These are phyloP conservation scores for Ogataea methanolica DNA, from an alignment of 805 yeast genomes.

Conservation along the genomic window DNA sequence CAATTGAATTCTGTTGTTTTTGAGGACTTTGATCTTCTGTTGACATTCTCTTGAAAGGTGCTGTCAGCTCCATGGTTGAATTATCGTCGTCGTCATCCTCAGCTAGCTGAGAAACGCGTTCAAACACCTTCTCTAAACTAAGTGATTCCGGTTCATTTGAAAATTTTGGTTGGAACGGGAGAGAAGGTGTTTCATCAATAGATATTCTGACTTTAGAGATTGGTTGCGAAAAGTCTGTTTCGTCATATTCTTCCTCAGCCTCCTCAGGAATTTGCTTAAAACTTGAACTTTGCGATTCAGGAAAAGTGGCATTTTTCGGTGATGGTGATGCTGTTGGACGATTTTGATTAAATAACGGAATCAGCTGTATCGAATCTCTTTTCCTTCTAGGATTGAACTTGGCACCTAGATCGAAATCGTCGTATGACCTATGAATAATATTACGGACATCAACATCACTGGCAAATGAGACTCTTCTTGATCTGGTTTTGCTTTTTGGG, in stretches of 20 bases:
- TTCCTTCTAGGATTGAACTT: constrained; percentile 22
- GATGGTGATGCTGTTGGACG: not conserved
- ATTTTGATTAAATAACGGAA: constrained; percentile 20
- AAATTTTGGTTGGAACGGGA: not conserved
- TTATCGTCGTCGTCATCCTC: constrained; percentile 13
- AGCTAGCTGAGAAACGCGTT: not conserved
- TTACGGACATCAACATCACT: constrained; percentile 68
- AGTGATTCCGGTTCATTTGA: constrained; percentile 14
- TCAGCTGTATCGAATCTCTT: constrained; percentile 27
- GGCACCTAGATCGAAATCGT: constrained; percentile 15
- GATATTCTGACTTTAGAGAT: constrained; percentile 10
- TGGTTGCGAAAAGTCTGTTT: constrained; percentile 10
- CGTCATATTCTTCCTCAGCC: constrained; percentile 6
- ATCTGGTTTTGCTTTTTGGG: constrained; percentile 24
- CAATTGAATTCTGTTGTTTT: not conserved
- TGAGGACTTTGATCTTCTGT: not conserved
- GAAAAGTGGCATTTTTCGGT: not conserved
- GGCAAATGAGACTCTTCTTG: constrained; percentile 71
- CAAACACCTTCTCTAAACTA: constrained; percentile 5
- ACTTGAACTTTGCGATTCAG: not conserved
- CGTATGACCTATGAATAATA: constrained; percentile 33
- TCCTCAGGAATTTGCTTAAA: not conserved
- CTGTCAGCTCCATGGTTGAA: constrained; percentile 18
- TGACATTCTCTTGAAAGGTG: constrained; percentile 13
- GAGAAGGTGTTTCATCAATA: constrained; percentile 19